phyloP scores from a whole-genome alignment of 768 basidiomycete species.

The Leccinum rimulosum region DNA sequence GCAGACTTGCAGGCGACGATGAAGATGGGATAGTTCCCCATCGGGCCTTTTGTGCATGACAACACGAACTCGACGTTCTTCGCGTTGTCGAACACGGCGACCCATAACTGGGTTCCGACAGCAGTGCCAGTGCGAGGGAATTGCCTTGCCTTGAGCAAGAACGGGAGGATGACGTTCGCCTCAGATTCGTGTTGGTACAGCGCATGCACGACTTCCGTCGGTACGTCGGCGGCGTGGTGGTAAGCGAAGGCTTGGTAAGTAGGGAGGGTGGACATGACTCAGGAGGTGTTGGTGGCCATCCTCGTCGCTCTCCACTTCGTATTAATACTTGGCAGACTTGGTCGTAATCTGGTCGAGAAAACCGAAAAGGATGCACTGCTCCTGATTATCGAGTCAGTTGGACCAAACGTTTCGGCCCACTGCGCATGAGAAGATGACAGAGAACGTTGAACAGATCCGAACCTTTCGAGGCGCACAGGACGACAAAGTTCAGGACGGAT shows the following conservation, averaged over 20 bases:
- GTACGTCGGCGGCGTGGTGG: constrained; percentile 17
- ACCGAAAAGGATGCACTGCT: neutral
- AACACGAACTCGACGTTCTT: constrained; percentile 40
- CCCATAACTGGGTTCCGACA: constrained; percentile 28
- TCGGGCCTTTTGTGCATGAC: constrained; percentile 52
- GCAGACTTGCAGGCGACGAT: constrained; percentile 16
- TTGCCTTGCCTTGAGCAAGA: constrained; percentile 32
- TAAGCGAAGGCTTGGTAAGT: constrained; percentile 4
- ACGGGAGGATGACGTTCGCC: constrained; percentile 43
- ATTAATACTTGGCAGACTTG: neutral
- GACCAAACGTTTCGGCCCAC: neutral
- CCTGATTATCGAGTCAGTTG: neutral
- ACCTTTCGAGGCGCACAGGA: neutral
- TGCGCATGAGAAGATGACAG: neutral
- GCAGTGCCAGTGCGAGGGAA: neutral
- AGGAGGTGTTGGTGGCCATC: neutral
- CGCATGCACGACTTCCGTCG: constrained; percentile 27
- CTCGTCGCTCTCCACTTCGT: neutral
- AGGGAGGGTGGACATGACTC: constrained; percentile 18
- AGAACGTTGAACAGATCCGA: neutral
- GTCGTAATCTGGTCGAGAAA: neutral
- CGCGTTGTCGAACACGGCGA: constrained; percentile 24
- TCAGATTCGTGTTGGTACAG: constrained; percentile 29
- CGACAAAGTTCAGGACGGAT: neutral
- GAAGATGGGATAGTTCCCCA: constrained; percentile 61